Base-by-base conservation (phyloP, 257 asterid genomes). In the Forsythia viridissima region DNA sequence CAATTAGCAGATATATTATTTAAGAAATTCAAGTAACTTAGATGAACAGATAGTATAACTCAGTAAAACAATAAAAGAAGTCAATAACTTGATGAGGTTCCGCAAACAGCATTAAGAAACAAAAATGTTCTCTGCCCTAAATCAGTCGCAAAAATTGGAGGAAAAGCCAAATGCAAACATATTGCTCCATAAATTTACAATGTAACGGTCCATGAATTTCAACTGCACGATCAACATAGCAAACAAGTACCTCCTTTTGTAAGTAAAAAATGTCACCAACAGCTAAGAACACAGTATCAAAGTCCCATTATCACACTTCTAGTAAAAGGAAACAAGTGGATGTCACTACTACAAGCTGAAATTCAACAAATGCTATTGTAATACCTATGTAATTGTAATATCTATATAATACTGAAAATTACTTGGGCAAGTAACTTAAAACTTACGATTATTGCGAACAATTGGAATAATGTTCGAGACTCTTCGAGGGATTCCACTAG, bases 391-490 rank as follows among this genome's bases (percentile, higher is more conserved):
- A 63, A 65, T 51, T 24, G 30, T 46, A 34, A 55, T 65, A 71
- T 38, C 20, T 79, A 75, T 34, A 65, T 15, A 59, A 68, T 55
- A 77, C 70, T 40, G 40, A 18, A 75, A 24, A 34, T 40, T 40
- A 55, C n/a, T 16, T 57, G 15, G 65, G 72, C 39, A 70, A 77
- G 76, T 43, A 82, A 66, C 72, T 21, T 76, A 77, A 71, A 75
- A 79, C 97, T 92, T 92, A 93, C 99, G 90, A 74, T 85, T 83
- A 81, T 89, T 85, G 57, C 77, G 74, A 85, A 82, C 89, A 70
- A 39, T 3, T 37, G 97, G 94, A 81, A 93, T 86, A 65, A 96
- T 92, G 87, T 90, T 87, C 80, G 99, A 96, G 83, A 93, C 89
- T 81, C 97, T 92, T 86, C 98, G 88, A 80, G 89, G 92, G 82